phyloP scores from a whole-genome alignment of 1,284 basidiomycete genomes.

The Tilletiaria anomala region DNA sequence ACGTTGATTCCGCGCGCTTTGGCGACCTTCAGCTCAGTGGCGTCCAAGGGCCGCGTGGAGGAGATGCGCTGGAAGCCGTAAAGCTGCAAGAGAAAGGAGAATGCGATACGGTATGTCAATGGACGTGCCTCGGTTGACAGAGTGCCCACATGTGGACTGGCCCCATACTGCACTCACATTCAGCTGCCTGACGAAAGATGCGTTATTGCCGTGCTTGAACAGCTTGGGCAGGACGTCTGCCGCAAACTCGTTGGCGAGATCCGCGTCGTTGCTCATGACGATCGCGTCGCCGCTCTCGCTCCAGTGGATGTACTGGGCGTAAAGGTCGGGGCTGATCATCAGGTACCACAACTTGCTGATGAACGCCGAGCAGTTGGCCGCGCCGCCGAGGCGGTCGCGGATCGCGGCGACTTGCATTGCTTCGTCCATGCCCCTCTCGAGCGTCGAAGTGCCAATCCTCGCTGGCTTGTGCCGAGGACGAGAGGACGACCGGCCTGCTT shows the following conservation, averaged over 20 bases:
- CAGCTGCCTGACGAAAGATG: slow-evolving; percentile 36
- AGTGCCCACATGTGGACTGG: too few relatives aligned
- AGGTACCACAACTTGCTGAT: slow-evolving; percentile 39
- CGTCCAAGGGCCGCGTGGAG: slow-evolving; percentile 28
- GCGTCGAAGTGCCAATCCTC: neutral
- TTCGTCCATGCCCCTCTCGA: slow-evolving; percentile 12
- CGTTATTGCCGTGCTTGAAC: slow-evolving; percentile 39
- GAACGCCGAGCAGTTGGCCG: slow-evolving; percentile 38
- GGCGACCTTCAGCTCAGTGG: slow-evolving; percentile 27
- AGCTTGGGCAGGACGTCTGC: slow-evolving; percentile 31
- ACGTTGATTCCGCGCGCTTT: neutral
- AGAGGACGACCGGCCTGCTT: neutral
- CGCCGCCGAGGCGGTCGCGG: slow-evolving; percentile 33
- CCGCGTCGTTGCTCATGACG: slow-evolving; percentile 34
- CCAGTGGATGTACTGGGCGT: slow-evolving; percentile 32
- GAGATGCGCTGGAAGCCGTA: slow-evolving; percentile 39
- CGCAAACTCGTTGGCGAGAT: slow-evolving; percentile 33
- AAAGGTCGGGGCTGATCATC: slow-evolving; percentile 33
- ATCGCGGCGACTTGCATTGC: slow-evolving; percentile 34
- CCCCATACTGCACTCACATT: too few relatives aligned
- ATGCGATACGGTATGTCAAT: too few relatives aligned
- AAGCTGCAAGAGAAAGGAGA: too few relatives aligned
- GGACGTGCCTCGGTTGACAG: too few relatives aligned
- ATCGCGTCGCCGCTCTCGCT: slow-evolving; percentile 32
- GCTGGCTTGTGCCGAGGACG: neutral